Percentiles rank a stretch among this genome's conserved stretches.
These are phyloP conservation scores for Cordia subcordata DNA, from an alignment of 257 asterid genomes.

Conservation along the genomic window DNA sequence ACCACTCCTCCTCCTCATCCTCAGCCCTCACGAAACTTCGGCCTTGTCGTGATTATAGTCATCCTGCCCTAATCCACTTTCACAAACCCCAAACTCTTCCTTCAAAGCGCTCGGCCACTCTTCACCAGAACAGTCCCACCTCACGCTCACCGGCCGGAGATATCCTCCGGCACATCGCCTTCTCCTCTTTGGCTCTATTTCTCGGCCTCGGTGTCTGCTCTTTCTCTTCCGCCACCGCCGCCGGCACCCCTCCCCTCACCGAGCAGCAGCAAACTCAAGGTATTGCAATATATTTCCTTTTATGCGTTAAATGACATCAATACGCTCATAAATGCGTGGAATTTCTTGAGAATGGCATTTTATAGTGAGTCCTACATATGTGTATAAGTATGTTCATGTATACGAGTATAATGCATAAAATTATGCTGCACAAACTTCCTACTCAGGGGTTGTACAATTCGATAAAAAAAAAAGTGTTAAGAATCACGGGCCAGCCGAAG, in stretches of 20 bases:
- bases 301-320: not conserved
- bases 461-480: too few relatives aligned
- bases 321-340: too few relatives aligned
- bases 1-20: not conserved
- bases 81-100: not conserved
- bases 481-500: too few relatives aligned
- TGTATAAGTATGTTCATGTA: too few relatives aligned
- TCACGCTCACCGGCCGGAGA: slow-evolving; percentile 5
- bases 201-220: slow-evolving; percentile 12
- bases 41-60: too few relatives aligned
- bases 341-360: too few relatives aligned
- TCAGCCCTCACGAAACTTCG: not conserved
- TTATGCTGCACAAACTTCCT: too few relatives aligned
- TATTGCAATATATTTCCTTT: not conserved
- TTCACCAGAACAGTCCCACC: not conserved
- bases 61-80: not conserved
- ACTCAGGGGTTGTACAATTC: too few relatives aligned
- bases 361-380: too few relatives aligned
- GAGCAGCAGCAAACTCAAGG: slow-evolving; percentile 1
- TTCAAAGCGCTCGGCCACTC: slow-evolving; percentile 3
- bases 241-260: not conserved
- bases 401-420: too few relatives aligned
- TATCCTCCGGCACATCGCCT: slow-evolving; percentile 16
- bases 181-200: slow-evolving; percentile 16
- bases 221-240: slow-evolving; percentile 5